Evolutionary conservation across 768 basidiomycete species (phyloP), one percentile per base, ranked within the genome.

Genomic region (Cyclocybe cylindracea): DNA sequence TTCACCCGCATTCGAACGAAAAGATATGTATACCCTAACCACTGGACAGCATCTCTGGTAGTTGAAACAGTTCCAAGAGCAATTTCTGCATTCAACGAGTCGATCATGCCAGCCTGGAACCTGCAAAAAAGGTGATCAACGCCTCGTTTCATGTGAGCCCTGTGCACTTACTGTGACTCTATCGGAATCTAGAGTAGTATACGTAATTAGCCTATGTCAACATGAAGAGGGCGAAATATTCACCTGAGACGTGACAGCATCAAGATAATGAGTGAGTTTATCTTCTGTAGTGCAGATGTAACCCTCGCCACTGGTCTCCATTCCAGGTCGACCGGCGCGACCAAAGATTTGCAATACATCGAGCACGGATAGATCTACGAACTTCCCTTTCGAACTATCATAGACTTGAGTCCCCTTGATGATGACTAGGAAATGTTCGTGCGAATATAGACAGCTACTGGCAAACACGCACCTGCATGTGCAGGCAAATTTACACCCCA

Each of bases 401-500:
- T 98, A 99, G 1, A 99, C 79, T 61, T 98, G 92, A 1, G 97
- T 99, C 7, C 97, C 97, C 70, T 99, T 99, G 74, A 97, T 98
- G 57, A 97, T 71, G 48, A 97, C 95, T 91, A 36, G 33, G 48
- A 40, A 7, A 14, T 11, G 36, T 56, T 29, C 57, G 43, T 39
- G 49, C 56, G 10, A 18, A 52, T 41, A 44, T 18, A 19, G 13
- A 37, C 13, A 46, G 42, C 44, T 10, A 42, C 24, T 24, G 24
- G 24, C 24, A 5, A 46, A 13, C 42, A 49, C 56, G 56, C 55
- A 91, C 91, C 93, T 50, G 97, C 97, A 70, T 98, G 96, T 13
- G 97, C 97, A 33, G 97, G 97, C 56, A 99, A 74, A 69, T 99
- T 99, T 59, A 99, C 97, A 71, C 97, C 97, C 97, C 97, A 99